These are phyloP conservation scores for Micromonas pusilla DNA, from an alignment of 139 green algal species.

Conservation along the genomic window DNA sequence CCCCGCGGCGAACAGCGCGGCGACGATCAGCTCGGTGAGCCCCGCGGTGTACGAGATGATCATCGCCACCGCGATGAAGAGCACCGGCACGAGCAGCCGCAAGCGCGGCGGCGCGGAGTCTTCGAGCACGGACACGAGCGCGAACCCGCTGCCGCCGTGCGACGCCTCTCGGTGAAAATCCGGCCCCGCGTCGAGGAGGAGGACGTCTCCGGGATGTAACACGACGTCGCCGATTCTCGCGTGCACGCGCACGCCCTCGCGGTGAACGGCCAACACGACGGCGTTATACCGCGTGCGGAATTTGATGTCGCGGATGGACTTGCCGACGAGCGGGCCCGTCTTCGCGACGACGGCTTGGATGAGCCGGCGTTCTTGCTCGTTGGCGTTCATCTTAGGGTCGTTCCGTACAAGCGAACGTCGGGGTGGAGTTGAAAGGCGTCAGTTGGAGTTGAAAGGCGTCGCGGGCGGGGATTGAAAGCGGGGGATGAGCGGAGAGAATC, in stretches of 20 bases:
- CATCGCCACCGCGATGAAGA: conserved; percentile 40
- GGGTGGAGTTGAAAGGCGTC: no score
- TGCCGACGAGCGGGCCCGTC: conserved; percentile 41
- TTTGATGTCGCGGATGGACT: conserved; percentile 49
- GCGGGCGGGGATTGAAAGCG: no score
- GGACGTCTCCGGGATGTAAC: conserved; percentile 46
- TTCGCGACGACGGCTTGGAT: conserved; percentile 57
- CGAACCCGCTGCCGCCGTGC: conserved; percentile 34
- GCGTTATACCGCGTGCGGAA: conserved; percentile 69
- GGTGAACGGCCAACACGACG: conserved; percentile 67
- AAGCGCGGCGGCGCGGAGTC: conserved; percentile 44
- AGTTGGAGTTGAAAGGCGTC: no score
- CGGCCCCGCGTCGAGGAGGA: conserved; percentile 52
- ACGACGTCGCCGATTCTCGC: conserved; percentile 51
- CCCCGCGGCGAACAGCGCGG: conserved; percentile 44
- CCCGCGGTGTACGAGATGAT: conserved; percentile 38
- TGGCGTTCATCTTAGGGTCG: neutral
- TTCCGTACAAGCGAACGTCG: no score
- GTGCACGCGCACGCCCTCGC: conserved; percentile 34
- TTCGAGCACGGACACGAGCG: conserved; percentile 48
- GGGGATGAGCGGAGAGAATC: no score
- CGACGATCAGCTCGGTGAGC: conserved; percentile 43
- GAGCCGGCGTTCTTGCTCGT: conserved; percentile 32
- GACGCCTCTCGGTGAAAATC: neutral
- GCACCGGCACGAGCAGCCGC: conserved; percentile 38